These are phyloP conservation scores for Ophiocordyceps camponoti-floridani DNA, from an alignment of 2,329 filamentous ascomycete species.

Conservation along the genomic window DNA sequence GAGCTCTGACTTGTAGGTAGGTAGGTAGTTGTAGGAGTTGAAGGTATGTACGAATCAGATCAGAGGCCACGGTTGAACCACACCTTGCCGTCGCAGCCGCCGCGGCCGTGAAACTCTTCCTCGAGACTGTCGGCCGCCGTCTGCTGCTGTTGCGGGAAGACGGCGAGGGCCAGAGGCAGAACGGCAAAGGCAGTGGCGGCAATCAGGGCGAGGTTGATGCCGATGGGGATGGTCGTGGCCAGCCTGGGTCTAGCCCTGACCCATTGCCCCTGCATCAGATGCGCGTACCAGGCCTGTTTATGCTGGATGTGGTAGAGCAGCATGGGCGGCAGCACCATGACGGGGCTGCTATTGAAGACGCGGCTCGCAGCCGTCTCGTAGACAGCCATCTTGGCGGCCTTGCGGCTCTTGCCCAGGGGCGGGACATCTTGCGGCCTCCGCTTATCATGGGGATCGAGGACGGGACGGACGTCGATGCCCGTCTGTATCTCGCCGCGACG, in stretches of 20 bases:
- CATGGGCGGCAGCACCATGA: conserved; percentile 91
- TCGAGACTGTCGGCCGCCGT: conserved; percentile 63
- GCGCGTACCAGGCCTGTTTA: conserved; percentile 20
- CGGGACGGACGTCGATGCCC: conserved; percentile 84
- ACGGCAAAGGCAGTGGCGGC: conserved; percentile 75
- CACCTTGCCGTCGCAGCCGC: conserved; percentile 66
- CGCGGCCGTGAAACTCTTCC: conserved; percentile 67
- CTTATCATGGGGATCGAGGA: conserved; percentile 54
- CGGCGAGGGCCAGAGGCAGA: conserved; percentile 72
- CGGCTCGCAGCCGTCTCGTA: conserved; percentile 82
- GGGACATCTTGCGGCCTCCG: conserved; percentile 38
- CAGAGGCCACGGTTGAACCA: conserved; percentile 93
- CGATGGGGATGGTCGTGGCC: conserved; percentile 35
- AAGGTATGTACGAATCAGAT: conserved; percentile 5
- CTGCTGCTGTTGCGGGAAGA: conserved; percentile 81
- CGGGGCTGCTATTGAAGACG: conserved; percentile 84
- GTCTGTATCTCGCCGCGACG: conserved; percentile 84
- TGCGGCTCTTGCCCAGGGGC: conserved; percentile 71
- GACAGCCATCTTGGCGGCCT: conserved; percentile 76
- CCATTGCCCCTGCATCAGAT: conserved; percentile 49
- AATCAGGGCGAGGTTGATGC: conserved; percentile 77
- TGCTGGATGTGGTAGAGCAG: conserved; percentile 66
- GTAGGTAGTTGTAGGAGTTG: no score
- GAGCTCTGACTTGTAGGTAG: no score
- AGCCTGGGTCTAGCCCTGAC: conserved; percentile 58